Percentiles rank a stretch among this genome's conserved stretches.
phyloP scores from a whole-genome alignment of 2,329 filamentous ascomycete genomes.

The Fusarium proliferatum region DNA sequence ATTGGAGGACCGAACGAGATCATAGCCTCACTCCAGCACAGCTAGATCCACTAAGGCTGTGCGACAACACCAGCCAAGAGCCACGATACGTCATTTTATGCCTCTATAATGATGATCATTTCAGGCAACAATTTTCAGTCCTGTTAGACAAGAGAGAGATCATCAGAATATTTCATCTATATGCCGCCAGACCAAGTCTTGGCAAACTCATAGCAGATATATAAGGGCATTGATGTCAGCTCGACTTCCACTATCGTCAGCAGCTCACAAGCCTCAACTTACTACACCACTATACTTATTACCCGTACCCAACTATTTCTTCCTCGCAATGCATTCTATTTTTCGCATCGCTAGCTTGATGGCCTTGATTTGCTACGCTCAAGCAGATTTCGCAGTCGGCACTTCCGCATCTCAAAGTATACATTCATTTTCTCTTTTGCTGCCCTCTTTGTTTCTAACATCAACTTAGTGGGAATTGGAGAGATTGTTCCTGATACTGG shows the following conservation, averaged over 20 bases:
- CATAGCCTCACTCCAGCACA: not conserved
- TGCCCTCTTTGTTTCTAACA: not conserved
- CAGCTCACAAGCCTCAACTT: too few species aligned
- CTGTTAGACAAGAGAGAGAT: not conserved
- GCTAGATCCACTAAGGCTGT: not conserved
- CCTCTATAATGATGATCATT: not conserved
- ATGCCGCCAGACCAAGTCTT: not conserved
- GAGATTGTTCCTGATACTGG: not conserved
- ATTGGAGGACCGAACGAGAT: too few species aligned
- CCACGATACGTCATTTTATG: not conserved
- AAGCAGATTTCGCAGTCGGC: not conserved
- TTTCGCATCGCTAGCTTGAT: not conserved
- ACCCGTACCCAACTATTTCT: accelerated
- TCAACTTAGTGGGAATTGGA: not conserved
- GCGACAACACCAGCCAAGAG: not conserved
- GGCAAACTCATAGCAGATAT: not conserved
- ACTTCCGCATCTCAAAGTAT: not conserved
- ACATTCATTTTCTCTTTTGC: accelerated
- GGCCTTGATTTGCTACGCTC: not conserved
- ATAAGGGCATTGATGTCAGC: not conserved
- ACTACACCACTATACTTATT: accelerated
- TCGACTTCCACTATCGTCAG: accelerated
- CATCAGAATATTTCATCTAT: not conserved
- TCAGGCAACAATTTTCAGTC: not conserved
- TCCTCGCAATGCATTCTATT: not conserved